phyloP scores from a whole-genome alignment of 208 protist species.

The Wallacemonas sp. region DNA sequence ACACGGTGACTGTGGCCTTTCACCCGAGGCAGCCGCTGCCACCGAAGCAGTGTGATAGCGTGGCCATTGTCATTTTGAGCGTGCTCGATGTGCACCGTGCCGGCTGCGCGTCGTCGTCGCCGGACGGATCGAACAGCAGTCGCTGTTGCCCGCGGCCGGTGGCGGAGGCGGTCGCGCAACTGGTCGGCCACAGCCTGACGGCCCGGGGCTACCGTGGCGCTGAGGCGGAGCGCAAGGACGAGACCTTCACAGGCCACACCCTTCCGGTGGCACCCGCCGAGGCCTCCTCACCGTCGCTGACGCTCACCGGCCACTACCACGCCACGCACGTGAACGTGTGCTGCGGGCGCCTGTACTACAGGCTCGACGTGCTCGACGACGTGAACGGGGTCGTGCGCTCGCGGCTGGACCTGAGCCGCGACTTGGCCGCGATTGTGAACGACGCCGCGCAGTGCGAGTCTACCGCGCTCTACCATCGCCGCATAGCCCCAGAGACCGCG shows the following conservation, averaged over 20 bases:
- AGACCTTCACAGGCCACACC: constrained; percentile 23
- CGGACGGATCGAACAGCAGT: neutral
- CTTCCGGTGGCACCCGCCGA: neutral
- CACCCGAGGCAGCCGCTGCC: neutral
- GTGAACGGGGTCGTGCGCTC: constrained; percentile 9
- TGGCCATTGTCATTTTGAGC: constrained; percentile 7
- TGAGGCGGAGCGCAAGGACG: constrained; percentile 29
- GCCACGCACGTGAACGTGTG: constrained; percentile 75
- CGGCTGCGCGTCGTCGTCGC: neutral
- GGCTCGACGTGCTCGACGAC: constrained; percentile 54
- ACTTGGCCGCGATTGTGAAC: constrained; percentile 18
- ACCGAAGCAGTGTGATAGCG: neutral
- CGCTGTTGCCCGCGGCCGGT: neutral
- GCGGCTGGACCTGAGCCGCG: neutral
- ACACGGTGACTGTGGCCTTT: constrained; percentile 22
- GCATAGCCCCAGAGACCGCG: constrained; percentile 35
- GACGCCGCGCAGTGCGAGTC: constrained; percentile 15
- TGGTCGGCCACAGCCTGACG: constrained; percentile 21
- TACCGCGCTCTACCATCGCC: constrained; percentile 17
- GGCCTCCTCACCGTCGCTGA: constrained; percentile 22
- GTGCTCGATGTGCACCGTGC: constrained; percentile 3
- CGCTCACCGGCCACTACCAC: constrained; percentile 19
- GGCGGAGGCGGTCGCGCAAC: neutral
- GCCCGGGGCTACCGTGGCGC: constrained; percentile 24
- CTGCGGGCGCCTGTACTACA: constrained; percentile 71